Conservation (phyloP, 257 asterid species). For the Pogostemon cablin region DNA sequence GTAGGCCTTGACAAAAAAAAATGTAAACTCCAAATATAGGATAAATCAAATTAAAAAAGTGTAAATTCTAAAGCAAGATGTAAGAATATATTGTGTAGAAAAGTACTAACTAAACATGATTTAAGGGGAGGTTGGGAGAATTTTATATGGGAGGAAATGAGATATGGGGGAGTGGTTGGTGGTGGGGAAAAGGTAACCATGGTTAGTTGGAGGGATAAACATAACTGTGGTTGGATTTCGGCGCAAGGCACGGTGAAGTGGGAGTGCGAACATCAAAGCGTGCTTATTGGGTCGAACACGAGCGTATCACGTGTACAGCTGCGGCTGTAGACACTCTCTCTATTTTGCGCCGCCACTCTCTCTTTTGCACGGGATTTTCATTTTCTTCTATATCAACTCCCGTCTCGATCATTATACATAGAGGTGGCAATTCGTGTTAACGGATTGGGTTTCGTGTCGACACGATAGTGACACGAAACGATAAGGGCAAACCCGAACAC, state of each 20-base stretch:
- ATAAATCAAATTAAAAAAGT: too few relatives aligned
- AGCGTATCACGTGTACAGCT: constrained; percentile 36
- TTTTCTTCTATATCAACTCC: too few relatives aligned
- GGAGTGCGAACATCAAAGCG: neutral
- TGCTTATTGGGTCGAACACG: constrained; percentile 27
- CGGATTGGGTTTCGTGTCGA: too few relatives aligned
- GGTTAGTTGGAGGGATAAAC: neutral
- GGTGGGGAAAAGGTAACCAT: constrained; percentile 6
- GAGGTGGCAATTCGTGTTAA: too few relatives aligned
- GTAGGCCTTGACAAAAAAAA: too few relatives aligned
- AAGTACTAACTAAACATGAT: too few relatives aligned
- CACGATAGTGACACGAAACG: too few relatives aligned
- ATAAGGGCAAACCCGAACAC: too few relatives aligned
- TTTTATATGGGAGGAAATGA: neutral
- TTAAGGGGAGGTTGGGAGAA: neutral
- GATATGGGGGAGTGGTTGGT: neutral
- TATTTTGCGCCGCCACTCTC: constrained; percentile 40
- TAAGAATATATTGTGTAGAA: too few relatives aligned
- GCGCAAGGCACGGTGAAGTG: constrained; percentile 27
- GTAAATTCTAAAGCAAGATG: too few relatives aligned
- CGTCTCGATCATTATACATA: too few relatives aligned
- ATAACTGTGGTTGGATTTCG: constrained; percentile 17
- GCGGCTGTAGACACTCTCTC: constrained; percentile 29
- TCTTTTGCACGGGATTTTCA: neutral
- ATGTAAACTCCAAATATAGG: too few relatives aligned